Percentiles rank a stretch among this genome's conserved stretches.
Conservation (phyloP, 2,329 filamentous ascomycete species). For the Xylariaceae sp. region DNA sequence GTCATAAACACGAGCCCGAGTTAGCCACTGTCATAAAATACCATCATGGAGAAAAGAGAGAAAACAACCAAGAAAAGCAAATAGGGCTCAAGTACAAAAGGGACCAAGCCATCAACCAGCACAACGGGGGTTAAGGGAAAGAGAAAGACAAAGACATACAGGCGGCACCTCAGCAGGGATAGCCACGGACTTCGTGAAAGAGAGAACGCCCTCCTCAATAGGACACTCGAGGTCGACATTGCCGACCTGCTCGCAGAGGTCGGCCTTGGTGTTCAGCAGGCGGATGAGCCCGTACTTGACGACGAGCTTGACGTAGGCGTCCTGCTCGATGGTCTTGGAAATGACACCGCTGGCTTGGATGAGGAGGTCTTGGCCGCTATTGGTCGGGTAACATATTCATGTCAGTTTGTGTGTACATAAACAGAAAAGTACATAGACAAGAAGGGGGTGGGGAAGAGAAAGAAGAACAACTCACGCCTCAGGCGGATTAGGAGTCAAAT, state of each 20-base stretch:
- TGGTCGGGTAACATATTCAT: slow-evolving; percentile 8
- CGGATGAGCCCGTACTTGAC: slow-evolving; percentile 96
- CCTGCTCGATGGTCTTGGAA: slow-evolving; percentile 66
- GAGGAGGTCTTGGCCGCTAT: slow-evolving; percentile 69
- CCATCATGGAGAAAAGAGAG: no score
- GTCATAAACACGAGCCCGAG: no score
- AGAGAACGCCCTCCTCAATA: slow-evolving; percentile 71
- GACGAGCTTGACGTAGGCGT: slow-evolving; percentile 74
- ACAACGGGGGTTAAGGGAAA: not conserved
- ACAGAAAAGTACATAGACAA: not conserved
- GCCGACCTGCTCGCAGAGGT: slow-evolving; percentile 83
- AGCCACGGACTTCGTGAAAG: slow-evolving; percentile 75
- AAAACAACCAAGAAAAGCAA: no score
- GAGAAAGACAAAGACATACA: slow-evolving; percentile 50
- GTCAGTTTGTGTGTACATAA: not conserved
- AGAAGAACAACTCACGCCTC: slow-evolving; percentile 59
- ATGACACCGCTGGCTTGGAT: slow-evolving; percentile 80
- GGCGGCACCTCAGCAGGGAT: slow-evolving; percentile 84
- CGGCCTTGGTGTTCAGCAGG: slow-evolving; percentile 73
- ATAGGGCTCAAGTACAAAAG: no score
- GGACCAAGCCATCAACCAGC: no score
- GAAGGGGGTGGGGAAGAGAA: not conserved
- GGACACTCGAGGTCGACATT: slow-evolving; percentile 90
- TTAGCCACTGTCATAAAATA: no score
- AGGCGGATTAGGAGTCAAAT: slow-evolving; percentile 83